Percentiles rank a stretch among this genome's conserved stretches.
Conservation (phyloP, 345 rosid species). For the Eucalyptus caleyi region DNA sequence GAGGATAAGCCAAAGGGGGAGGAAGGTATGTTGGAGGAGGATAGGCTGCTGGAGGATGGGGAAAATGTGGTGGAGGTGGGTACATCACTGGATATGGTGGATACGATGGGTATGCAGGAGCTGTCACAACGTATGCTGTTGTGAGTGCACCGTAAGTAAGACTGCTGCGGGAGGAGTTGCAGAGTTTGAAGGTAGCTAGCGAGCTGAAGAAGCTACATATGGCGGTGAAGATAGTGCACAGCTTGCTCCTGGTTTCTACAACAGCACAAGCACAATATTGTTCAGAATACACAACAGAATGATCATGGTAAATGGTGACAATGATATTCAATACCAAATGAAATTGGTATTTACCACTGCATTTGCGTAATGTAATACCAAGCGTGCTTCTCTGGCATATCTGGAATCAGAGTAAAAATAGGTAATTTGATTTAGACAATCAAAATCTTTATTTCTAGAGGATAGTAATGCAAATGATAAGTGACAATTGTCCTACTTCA, state of each 20-base stretch:
- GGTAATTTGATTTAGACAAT: not conserved
- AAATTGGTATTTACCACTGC: slow-evolving; percentile 28
- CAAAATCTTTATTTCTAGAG: not conserved
- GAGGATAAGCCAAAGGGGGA: slow-evolving; percentile 21
- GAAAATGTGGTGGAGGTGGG: too few relatives aligned
- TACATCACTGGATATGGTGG: too few relatives aligned
- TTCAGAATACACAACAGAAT: not conserved
- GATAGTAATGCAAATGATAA: not conserved
- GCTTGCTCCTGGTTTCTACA: slow-evolving; percentile 25
- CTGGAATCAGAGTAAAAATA: slow-evolving; percentile 15
- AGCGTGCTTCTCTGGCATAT: slow-evolving; percentile 38
- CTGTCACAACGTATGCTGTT: not conserved
- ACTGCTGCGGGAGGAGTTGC: slow-evolving; percentile 7
- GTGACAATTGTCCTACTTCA: not conserved
- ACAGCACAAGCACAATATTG: not conserved
- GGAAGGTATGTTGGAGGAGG: not conserved
- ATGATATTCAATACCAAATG: not conserved
- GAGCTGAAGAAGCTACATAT: not conserved
- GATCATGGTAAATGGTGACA: not conserved
- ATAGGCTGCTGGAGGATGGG: slow-evolving; percentile 9
- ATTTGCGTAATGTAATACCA: slow-evolving; percentile 31
- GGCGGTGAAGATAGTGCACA: too few relatives aligned
- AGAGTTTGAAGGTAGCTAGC: not conserved
- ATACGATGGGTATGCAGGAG: slow-evolving; percentile 12
- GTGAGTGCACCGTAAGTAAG: slow-evolving; percentile 2